Conservation (phyloP, 2,329 filamentous ascomycete species). For the Fusarium proliferatum region DNA sequence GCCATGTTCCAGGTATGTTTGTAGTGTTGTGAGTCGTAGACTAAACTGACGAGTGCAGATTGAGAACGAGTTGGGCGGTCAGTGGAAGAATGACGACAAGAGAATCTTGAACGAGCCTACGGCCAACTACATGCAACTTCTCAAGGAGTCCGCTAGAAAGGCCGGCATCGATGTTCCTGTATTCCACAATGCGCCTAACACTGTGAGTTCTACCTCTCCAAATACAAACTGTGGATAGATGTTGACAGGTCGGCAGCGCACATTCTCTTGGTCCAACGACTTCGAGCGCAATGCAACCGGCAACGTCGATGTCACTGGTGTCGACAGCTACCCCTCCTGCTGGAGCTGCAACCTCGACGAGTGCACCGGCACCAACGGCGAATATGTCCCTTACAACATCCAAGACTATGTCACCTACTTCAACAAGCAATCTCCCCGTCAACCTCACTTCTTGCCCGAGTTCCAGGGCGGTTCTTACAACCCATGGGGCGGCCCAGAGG, state of each 20-base stretch:
- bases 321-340: conserved; percentile 67
- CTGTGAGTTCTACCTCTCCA: conserved; percentile 50
- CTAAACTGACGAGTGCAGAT: conserved; percentile 46
- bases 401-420: conserved; percentile 49
- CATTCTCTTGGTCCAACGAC: conserved; percentile 68
- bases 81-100: conserved; percentile 55
- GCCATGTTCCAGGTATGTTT: conserved; percentile 57
- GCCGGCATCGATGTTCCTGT: conserved; percentile 69
- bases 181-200: conserved; percentile 69
- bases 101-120: conserved; percentile 61
- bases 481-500: conserved; percentile 70
- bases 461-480: conserved; percentile 59
- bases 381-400: conserved; percentile 63
- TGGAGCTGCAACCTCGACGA: conserved; percentile 73
- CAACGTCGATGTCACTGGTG: conserved; percentile 64
- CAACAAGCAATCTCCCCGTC: conserved; percentile 35
- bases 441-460: conserved; percentile 44
- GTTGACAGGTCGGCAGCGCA: conserved; percentile 32
- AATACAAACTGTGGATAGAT: conserved; percentile 32
- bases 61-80: conserved; percentile 64
- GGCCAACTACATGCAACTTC: conserved; percentile 66
- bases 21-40: accelerated
- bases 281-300: conserved; percentile 64
- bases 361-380: conserved; percentile 69
- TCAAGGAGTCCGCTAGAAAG: conserved; percentile 64